Evolutionary conservation across 2,329 filamentous ascomycete genomes (phyloP), one percentile per base, ranked within the genome.

Genomic region (Colletotrichum higginsianum): DNA sequence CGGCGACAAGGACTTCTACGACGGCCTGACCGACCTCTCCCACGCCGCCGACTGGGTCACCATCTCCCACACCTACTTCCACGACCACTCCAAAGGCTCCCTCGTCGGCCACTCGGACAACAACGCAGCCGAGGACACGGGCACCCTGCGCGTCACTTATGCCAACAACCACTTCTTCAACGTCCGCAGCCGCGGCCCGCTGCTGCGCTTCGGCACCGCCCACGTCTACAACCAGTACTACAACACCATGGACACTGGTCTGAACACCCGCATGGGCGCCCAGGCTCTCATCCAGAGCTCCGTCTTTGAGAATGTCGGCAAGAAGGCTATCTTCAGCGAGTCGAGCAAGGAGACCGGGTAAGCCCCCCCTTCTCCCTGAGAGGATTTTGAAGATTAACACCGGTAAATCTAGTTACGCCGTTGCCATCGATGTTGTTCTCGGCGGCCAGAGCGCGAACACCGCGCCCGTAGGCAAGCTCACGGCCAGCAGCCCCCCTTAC

Each of bases 1-100:
- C 18, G 86, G 91, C 80, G 88, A 85, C 82, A 92, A 92, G 81
- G 89, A 92, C 81, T 90, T 88, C 80, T 92, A 91, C 77, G 90
- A 92, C 67, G 90, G 90, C 15, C 85, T 92, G 1, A 80, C 89
- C 47, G 90, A 92, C 73, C 81, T 84, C 35, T 90, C 87, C 53
- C 90, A 91, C 79, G 90, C 84, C 42, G 83, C 85, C 3, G 89
- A 92, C 81, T 92, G 82, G 76, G 79, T 91, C 67, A 90, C 85
- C 53, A 78, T 86, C 70, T 78, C 77, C 9, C 76, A 78, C 61
- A 77, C 72, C 4, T 75, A 76, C 30, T 74, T 80, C 21, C 78
- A 79, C 61, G 80, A 90, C 65, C 88, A 91, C 83, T 89, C 82
- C 80, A 90, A 90, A 79, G 86, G 83, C 30, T 87, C 86, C 0